Evolutionary conservation across 208 protist species (phyloP).

Genomic region (Acanthamoeba royreba): DNA sequence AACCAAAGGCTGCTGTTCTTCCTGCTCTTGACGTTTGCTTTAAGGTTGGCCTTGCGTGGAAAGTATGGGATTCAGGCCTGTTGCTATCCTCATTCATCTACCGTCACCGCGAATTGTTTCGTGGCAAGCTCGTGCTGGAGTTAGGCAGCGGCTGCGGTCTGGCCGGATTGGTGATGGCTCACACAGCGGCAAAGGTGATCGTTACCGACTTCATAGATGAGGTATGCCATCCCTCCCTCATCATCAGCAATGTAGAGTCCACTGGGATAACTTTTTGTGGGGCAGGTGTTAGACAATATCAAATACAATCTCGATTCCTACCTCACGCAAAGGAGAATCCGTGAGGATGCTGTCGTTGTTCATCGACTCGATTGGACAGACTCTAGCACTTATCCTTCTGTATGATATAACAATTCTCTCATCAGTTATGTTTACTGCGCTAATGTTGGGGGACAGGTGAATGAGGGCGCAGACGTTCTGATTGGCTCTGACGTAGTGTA

Average conservation of each 20-base stretch:
- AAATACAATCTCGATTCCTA: neutral
- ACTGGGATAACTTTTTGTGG: neutral
- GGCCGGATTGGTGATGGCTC: slow-evolving; percentile 4
- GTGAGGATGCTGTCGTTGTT: neutral
- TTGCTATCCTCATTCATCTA: neutral
- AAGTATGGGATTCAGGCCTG: neutral
- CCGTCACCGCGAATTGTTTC: neutral
- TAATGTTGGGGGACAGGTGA: neutral
- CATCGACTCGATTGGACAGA: neutral
- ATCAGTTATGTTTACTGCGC: neutral
- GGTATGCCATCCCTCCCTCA: neutral
- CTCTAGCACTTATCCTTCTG: neutral
- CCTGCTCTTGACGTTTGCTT: no score
- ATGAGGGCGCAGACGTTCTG: neutral
- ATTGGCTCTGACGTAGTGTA: neutral
- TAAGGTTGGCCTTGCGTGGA: neutral
- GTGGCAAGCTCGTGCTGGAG: neutral
- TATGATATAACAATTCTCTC: neutral
- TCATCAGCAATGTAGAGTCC: neutral
- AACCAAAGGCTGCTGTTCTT: no score
- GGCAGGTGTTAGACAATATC: neutral
- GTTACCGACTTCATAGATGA: neutral
- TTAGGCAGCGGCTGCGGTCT: neutral
- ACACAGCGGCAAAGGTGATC: neutral
- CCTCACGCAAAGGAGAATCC: neutral